Evolutionary conservation across 129 eudicot species (phyloP), one percentile per base, ranked within the genome.

Genomic region (Pseudognaphalium luteoalbum): DNA sequence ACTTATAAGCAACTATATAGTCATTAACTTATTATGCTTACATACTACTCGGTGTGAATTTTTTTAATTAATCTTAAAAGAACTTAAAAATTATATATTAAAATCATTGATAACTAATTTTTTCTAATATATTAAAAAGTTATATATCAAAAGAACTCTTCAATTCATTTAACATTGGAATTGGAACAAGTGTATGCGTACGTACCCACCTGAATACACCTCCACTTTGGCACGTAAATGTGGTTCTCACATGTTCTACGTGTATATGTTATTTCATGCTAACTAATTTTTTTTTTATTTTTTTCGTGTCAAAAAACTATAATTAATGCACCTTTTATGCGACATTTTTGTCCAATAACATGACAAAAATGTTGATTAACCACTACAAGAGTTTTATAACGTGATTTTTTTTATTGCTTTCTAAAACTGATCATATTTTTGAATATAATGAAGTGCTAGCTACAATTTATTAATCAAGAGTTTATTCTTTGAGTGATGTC

Each of bases 171-270:
- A 16, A 51, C 17, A n/a, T 61, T 16, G 34, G 1, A 32, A 4
- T 32, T 32, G 19, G 6, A 29, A 71, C 34, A 68, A 19, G 72
- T 68, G 58, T 25, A 51, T 32, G 65, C 34, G 51, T 71, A 71
- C 76, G 76, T 71, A 71, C 10, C 76, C 66, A 17, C 65, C 50
- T 51, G 21, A 19, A 19, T 56, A 25, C 17, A 69, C 60, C 37
- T 6, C 22, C 72, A 39, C 7, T 16, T 42, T 41, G 19, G 75
- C 50, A 71, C 65, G 75, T 71, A 71, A 54, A 32, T 71, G 66
- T 71, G 76, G 66, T 11, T 19, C 41, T 71, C 76, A 71, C 76
- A 71, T 56, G 51, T 71, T 71, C 34, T 71, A 71, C 76, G 76
- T 71, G 76, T 25, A 44, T 71, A 52, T 33, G 66, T 54, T 33